Evolutionary conservation across 78 protist species (phyloP).

Genomic region (Tieghemostelium lacteum): DNA sequence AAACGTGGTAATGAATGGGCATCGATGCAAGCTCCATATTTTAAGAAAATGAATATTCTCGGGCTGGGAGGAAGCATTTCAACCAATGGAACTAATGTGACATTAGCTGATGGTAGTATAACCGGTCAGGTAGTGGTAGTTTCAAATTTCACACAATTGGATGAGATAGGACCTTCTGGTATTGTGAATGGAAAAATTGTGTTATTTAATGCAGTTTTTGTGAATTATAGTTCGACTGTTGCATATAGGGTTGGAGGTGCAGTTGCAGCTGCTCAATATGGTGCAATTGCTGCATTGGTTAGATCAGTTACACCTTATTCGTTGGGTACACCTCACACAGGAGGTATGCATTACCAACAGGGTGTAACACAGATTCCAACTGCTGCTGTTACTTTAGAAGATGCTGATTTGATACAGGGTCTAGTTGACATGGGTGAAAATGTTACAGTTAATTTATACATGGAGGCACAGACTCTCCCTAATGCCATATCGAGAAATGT

Average conservation of each 20-base stretch:
- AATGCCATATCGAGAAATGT: constrained; percentile 70
- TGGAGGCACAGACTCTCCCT: constrained; percentile 67
- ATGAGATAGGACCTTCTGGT: not conserved
- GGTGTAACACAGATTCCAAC: constrained; percentile 73
- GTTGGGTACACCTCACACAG: constrained; percentile 88
- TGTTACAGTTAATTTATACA: constrained; percentile 43
- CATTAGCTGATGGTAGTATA: constrained; percentile 4
- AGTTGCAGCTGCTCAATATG: constrained; percentile 74
- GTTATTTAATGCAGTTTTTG: constrained; percentile 73
- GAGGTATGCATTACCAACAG: constrained; percentile 55
- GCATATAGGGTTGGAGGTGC: constrained; percentile 80
- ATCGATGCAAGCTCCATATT: constrained; percentile 6
- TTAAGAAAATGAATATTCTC: constrained; percentile 59
- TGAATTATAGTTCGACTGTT: constrained; percentile 54
- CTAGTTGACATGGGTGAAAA: constrained; percentile 29
- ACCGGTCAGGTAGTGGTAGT: constrained; percentile 78
- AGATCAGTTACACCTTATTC: constrained; percentile 83
- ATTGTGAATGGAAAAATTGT: constrained; percentile 81
- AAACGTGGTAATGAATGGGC: constrained; percentile 81
- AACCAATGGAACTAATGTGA: constrained; percentile 10
- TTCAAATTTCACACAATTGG: constrained; percentile 70
- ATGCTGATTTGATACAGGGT: constrained; percentile 84
- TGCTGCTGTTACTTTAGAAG: constrained; percentile 87
- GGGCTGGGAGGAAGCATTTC: constrained; percentile 82
- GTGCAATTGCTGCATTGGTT: constrained; percentile 84